Conservation (phyloP, 257 asterid genomes). For the Solanum chaucha region DNA sequence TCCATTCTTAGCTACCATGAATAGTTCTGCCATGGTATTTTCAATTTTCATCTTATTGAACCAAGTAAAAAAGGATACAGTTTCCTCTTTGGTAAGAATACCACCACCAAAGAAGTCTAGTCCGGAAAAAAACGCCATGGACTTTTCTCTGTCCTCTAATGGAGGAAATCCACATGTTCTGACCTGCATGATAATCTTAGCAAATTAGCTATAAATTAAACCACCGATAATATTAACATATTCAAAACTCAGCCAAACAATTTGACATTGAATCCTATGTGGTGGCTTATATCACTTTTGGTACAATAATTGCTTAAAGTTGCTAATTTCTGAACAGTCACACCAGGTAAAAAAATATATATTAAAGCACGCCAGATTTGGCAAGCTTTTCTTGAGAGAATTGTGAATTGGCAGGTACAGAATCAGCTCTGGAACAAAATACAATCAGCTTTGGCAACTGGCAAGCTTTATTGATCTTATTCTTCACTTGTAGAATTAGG, state of each 20-base stretch:
- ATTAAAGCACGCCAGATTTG: neutral
- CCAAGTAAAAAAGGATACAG: constrained; percentile 60
- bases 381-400: neutral
- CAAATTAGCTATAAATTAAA: neutral
- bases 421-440: neutral
- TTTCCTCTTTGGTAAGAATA: constrained; percentile 76
- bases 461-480: neutral
- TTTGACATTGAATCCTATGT: neutral
- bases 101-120: constrained; percentile 86
- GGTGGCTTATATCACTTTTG: neutral
- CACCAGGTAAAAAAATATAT: neutral
- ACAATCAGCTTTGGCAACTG: neutral
- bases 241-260: neutral
- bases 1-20: neutral
- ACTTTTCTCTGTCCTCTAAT: constrained; percentile 76
- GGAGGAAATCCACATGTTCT: constrained; percentile 92
- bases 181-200: constrained; percentile 42
- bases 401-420: neutral
- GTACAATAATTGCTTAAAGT: neutral
- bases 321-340: neutral
- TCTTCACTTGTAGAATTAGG: neutral
- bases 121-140: constrained; percentile 44
- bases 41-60: neutral
- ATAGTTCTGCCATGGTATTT: neutral
- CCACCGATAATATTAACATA: neutral